Base-by-base conservation (phyloP, 768 basidiomycete genomes). In the Leccinum aurantiacum region DNA sequence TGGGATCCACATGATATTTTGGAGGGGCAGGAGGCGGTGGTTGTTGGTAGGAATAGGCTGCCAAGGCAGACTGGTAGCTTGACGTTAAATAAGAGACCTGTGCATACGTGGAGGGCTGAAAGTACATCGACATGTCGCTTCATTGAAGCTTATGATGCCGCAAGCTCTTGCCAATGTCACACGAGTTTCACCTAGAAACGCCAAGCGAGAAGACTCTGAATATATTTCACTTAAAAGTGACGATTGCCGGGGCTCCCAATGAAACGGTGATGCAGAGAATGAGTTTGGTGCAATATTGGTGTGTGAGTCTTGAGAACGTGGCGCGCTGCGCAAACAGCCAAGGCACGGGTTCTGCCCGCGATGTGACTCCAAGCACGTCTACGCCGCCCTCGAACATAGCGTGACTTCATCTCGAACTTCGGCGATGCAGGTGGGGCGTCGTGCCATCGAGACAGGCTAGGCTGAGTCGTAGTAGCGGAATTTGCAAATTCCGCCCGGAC, bases 121-220 rank as follows among this genome's bases (percentile, higher is more conserved):
- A 77, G 75, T 87, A 89, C 69, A 85, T 75, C 64, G 84, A 85
- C 84, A 87, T 86, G 65, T 73, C 74, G 70, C 74, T 65, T 71
- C 69, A 75, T 24, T 24, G 24, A 29, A 74, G 67, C 75, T 78
- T 77, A 76, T 71, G 64, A 59, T 63, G 69, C 65, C 59, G 64
- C 63, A 69, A 69, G 69, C 60, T 67, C 63, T 65, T 69, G 66
- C 37, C 67, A 73, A 67, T 52, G 69, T 68, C 69, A 71, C 71
- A 70, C 69, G 67, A 69, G 67, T 67, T 63, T 70, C 73, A 72
- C 72, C 74, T 69, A 67, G 67, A 60, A 65, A 51, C 59, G 65
- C 65, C 67, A 62, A 70, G 69, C 61, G 57, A 68, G 71, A 69
- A 65, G 67, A 65, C 63, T 65, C 65, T 65, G 70, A 76, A 77